Conservation (phyloP, 371 early-diverging fungal genomes). For the Capillidium rhysosporum region DNA sequence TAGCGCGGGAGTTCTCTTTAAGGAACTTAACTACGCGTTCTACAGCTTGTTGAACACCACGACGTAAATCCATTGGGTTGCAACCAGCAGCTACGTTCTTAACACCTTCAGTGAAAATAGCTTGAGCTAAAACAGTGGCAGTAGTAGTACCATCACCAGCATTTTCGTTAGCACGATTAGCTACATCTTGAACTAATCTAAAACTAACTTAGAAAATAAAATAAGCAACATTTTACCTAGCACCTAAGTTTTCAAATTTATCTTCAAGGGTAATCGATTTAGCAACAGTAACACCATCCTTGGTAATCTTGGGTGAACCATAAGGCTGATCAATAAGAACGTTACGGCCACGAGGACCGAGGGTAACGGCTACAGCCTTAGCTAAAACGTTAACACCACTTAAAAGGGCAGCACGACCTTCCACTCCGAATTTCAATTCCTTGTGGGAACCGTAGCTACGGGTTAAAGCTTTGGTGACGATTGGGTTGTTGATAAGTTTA, state of each 20-base stretch:
- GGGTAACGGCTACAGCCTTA: slow-evolving; percentile 92
- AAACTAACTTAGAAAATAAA: neutral
- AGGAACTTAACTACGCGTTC: slow-evolving; percentile 74
- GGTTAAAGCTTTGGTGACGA: slow-evolving; percentile 10
- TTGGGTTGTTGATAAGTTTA: too few relatives aligned
- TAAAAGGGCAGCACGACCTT: slow-evolving; percentile 80
- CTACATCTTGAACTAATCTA: slow-evolving; percentile 94
- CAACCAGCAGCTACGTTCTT: slow-evolving; percentile 97
- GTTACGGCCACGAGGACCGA: slow-evolving; percentile 96
- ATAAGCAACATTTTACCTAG: slow-evolving; percentile 27
- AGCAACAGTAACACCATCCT: slow-evolving; percentile 98
- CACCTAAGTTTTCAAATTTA: slow-evolving; percentile 96
- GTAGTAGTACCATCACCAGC: slow-evolving; percentile 99
- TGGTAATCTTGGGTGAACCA: slow-evolving; percentile 96
- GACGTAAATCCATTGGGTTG: slow-evolving; percentile 95
- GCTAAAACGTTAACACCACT: slow-evolving; percentile 90
- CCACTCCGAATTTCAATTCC: slow-evolving; percentile 88
- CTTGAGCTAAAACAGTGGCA: slow-evolving; percentile 93
- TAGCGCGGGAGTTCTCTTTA: slow-evolving; percentile 64
- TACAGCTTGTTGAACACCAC: slow-evolving; percentile 86
- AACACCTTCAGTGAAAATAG: slow-evolving; percentile 94
- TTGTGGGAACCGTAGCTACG: slow-evolving; percentile 79
- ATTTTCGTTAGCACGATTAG: slow-evolving; percentile 95
- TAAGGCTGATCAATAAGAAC: slow-evolving; percentile 95
- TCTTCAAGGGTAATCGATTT: slow-evolving; percentile 88